These are phyloP conservation scores for Geotrichum candidum DNA, from an alignment of 1,139 yeast genomes.

Conservation along the genomic window DNA sequence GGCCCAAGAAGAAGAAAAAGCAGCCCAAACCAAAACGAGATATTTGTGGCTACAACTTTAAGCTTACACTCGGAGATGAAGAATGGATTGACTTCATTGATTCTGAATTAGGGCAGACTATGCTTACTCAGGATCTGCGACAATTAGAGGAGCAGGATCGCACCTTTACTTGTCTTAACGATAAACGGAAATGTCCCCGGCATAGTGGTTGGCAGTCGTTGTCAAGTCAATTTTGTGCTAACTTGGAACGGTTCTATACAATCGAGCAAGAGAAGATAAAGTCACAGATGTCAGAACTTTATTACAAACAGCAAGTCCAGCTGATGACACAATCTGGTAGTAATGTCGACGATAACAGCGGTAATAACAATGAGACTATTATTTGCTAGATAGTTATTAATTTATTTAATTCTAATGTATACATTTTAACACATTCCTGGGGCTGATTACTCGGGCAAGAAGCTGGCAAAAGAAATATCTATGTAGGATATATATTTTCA, in stretches of 20 bases:
- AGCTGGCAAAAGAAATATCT: too few species aligned
- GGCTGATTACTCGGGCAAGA: too few species aligned
- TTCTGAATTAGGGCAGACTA: slow-evolving; percentile 5
- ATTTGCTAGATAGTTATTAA: background rate
- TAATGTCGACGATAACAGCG: slow-evolving; percentile 9
- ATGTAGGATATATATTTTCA: too few species aligned
- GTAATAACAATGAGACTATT: background rate
- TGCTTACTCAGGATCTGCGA: slow-evolving; percentile 2
- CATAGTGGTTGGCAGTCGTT: slow-evolving; percentile 66
- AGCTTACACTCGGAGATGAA: slow-evolving; percentile 28
- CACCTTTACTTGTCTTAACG: slow-evolving; percentile 47
- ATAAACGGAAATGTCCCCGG: slow-evolving; percentile 57
- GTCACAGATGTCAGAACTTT: slow-evolving; percentile 13
- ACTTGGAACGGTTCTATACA: slow-evolving; percentile 37
- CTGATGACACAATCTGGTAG: slow-evolving; percentile 12
- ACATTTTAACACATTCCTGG: background rate
- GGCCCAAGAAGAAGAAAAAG: slow-evolving; percentile 5
- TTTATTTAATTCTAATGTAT: background rate
- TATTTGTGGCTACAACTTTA: slow-evolving; percentile 40
- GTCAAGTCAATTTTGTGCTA: slow-evolving; percentile 40
- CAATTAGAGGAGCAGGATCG: slow-evolving; percentile 10
- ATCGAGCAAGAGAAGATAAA: slow-evolving; percentile 28
- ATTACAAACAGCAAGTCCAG: slow-evolving; percentile 17
- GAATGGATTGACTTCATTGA: slow-evolving; percentile 20
- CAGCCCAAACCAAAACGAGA: slow-evolving; percentile 30